Base-by-base conservation (phyloP, 768 basidiomycete species). In the Collybia sp. region DNA sequence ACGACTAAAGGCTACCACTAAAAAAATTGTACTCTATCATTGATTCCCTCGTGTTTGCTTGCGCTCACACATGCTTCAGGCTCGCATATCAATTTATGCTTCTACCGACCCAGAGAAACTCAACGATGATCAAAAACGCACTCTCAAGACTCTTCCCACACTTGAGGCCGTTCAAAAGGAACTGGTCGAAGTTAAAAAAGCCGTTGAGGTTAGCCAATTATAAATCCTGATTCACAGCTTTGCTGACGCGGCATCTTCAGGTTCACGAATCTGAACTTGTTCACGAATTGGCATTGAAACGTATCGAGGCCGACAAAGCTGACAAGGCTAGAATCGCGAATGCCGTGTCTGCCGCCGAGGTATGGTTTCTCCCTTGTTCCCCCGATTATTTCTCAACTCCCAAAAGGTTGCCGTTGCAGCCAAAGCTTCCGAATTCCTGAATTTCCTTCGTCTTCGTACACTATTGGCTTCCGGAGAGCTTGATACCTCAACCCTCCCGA, bases 61-160 rank as follows among this genome's bases (percentile, higher is more conserved):
- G 31, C 40, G 8, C 25, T 25, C 25, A 25, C 25, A 25, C 25
- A 25, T 8, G 25, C 47, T 42, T 15, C 43, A 94, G 93, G 72
- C 75, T 50, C 81, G 92, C 51, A 79, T 90, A 71, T 70, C 82
- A 40, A 66, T 70, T 10, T 93, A 95, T 61, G 77, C 85, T 25
- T 56, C 79, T 2, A 83, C 77, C 15, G 80, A 82, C 19, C 62
- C 75, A 2, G 81, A 83, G 45, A 85, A 85, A 57, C 77, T 94
- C 44, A 90, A 95, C 52, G 88, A 92, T 35, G 93, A 95, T 64
- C 93, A 96, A 67, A 85, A 76, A 52, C 80, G 83, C 30, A 72
- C 77, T 2, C 56, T 93, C 43, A 85, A 80, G 52, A 82, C 78
- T 13, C 79, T 95, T 37, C 78, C 92, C 9, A 71, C 74, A 5